phyloP scores from a whole-genome alignment of 768 basidiomycete species.

The Boletellus sp. region DNA sequence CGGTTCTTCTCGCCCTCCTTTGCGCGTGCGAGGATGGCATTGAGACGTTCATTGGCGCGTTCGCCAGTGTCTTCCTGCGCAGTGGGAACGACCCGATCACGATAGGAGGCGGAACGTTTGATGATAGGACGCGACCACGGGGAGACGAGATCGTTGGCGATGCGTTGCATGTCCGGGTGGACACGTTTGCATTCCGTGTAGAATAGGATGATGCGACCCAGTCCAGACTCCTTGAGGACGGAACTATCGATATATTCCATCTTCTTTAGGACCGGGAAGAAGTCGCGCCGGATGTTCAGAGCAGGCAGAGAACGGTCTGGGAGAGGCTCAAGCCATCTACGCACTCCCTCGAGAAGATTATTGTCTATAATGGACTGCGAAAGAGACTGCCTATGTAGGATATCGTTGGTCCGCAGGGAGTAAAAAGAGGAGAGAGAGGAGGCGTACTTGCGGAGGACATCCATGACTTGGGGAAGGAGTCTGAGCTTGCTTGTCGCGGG shows the following conservation, averaged over 20 bases:
- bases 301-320: slow-evolving; percentile 91
- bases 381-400: slow-evolving; percentile 63
- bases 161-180: slow-evolving; percentile 72
- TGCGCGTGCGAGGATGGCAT: slow-evolving; percentile 65
- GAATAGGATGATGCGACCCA: slow-evolving; percentile 89
- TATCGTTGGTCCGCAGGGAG: not conserved
- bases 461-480: slow-evolving; percentile 86
- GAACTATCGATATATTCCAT: slow-evolving; percentile 91
- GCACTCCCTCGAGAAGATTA: slow-evolving; percentile 86
- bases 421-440: not conserved
- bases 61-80: slow-evolving; percentile 41
- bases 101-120: slow-evolving; percentile 80
- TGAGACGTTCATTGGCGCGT: slow-evolving; percentile 52
- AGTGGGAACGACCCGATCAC: slow-evolving; percentile 65
- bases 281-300: slow-evolving; percentile 90
- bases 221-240: slow-evolving; percentile 85
- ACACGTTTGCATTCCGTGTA: slow-evolving; percentile 96
- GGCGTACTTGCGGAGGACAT: slow-evolving; percentile 84
- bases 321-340: slow-evolving; percentile 91
- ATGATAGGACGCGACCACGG: slow-evolving; percentile 90
- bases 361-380: slow-evolving; percentile 94
- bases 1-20: slow-evolving; percentile 65
- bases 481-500: slow-evolving; percentile 84
- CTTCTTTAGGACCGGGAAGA: slow-evolving; percentile 78
- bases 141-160: slow-evolving; percentile 80